Base-by-base conservation (phyloP, 2,329 filamentous ascomycete species). In the Colletotrichum ledebouriae region DNA sequence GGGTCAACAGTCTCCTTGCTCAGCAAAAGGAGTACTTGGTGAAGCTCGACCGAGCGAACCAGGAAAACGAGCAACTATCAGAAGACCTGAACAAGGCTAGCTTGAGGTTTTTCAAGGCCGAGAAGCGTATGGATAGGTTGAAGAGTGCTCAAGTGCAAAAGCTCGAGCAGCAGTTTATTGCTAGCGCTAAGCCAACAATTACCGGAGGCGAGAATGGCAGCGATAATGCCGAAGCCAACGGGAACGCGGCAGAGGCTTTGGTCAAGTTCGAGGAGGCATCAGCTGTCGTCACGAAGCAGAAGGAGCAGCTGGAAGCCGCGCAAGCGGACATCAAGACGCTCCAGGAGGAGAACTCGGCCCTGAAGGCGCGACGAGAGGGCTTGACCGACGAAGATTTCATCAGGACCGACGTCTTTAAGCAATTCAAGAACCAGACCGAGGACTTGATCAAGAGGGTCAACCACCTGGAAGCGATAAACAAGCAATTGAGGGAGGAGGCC, bases 381-480 rank as follows among this genome's bases (percentile, higher is more conserved):
- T 83, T 94, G 50, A 92, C 92, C 0, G 96, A 99, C 74, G 96
- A 99, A 71, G 96, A 99, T 74, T 98, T 97, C 76, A 90, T 94
- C 46, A 90, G 94, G 65, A 97, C 94, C 4, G 94, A 98, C 74
- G 86, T 97, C 3, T 99, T 97, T 86, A 98, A 97, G 80, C 89
- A 92, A 70, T 87, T 98, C 75, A 97, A 94, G 80, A 87, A 87
- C 25, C 94, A 98, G 74, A 93, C 97, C 74, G 96, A 98, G 75
- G 95, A 98, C 73, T 88, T 97, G 9, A 94, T 98, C 73, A 95
- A 93, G 78, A 90, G 94, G 42, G 90, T 97, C 75, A 99, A 99
- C 78, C 90, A 95, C 73, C 81, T 98, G 13, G 95, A 98, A 79
- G 94, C 94, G 3, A 92, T 90, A 12, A 98, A 98, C 78, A 90